Evolutionary conservation across 2,329 filamentous ascomycete genomes (phyloP), one percentile per base, ranked within the genome.

Genomic region (Neofusicoccum umdonicola): DNA sequence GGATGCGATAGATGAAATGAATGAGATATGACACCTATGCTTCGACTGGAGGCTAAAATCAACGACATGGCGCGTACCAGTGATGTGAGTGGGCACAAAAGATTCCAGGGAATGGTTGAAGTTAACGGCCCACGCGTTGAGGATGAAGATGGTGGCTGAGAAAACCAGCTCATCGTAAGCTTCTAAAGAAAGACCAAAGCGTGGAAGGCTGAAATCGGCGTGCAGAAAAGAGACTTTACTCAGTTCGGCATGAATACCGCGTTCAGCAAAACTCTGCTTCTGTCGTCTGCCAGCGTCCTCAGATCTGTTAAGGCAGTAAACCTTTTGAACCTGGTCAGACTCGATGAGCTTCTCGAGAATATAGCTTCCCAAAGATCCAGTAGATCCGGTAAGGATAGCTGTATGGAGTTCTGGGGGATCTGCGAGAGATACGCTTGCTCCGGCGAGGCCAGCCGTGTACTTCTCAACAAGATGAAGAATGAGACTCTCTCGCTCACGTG

Each of bases 121-220:
- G 66, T 77, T 69, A 12, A 78, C 75, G 1, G 74, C 69, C 76
- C 76, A 78, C 0, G 75, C 75, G 58, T 74, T 76, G 70, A 78
- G 76, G 44, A 77, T 71, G 65, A 77, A 68, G 31, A 70, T 54
- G 37, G 71, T 72, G 12, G 73, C 68, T 2, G 22, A 6, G 2
- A 19, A 7, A 0, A 39, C 15, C 3, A 65, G 57, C 48, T 50
- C 22, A 31, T 47, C 39, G 47, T 65, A 65, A 0, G 45, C 50
- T 1, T 37, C 52, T 11, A 62, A 41, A 3, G 66, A 64, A 0
- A 69, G 68, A 3, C 66, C 68, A 15, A 69, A 65, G 9, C 31
- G 64, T 5, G 41, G 34, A 13, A 63, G 48, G 50, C 35, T 48
- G 35, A 69, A 64, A 39, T 68, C 62, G 63, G 58, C 48, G 61